Percentiles rank a stretch among this genome's conserved stretches.
phyloP scores from a whole-genome alignment of 1,284 basidiomycete species.

The Ceraceosorus guamensis region DNA sequence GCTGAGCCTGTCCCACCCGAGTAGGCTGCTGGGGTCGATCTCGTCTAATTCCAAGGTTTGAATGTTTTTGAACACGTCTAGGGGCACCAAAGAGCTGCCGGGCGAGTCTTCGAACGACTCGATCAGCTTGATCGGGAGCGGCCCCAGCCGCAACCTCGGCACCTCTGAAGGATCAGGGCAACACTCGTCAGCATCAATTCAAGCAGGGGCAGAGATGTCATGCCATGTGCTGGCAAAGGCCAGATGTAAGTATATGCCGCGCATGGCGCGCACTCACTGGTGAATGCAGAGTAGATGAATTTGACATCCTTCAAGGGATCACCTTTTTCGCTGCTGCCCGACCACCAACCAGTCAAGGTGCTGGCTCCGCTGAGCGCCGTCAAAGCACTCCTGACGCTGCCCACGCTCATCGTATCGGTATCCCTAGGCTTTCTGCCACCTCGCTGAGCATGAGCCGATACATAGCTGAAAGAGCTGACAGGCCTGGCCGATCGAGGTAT shows the following conservation, averaged over 20 bases:
- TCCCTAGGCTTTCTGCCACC: conserved; percentile 11
- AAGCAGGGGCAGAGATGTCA: background rate
- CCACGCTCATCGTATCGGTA: conserved; percentile 60
- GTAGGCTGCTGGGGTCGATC: conserved; percentile 71
- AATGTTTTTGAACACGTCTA: conserved; percentile 75
- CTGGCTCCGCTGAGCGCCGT: conserved; percentile 1
- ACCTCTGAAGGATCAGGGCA: conserved; percentile 52
- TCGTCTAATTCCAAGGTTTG: conserved; percentile 66
- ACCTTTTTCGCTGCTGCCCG: conserved; percentile 33
- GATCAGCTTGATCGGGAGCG: conserved; percentile 57
- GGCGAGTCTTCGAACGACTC: conserved; percentile 65
- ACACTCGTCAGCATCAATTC: background rate
- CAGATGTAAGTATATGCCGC: no score
- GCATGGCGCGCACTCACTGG: conserved; percentile 49
- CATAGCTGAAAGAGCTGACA: conserved; percentile 53
- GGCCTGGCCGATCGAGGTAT: conserved; percentile 14
- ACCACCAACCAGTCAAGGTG: background rate
- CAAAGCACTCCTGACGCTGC: conserved; percentile 68
- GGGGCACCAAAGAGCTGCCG: conserved; percentile 63
- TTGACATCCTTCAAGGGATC: conserved; percentile 63
- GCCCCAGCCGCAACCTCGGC: conserved; percentile 58
- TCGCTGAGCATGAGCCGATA: conserved; percentile 55
- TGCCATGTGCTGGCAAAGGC: background rate
- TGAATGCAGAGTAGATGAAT: conserved; percentile 78
- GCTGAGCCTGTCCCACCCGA: conserved; percentile 75